Conservation (phyloP, 139 green algal genomes). For the Coccomyxa sp. region DNA sequence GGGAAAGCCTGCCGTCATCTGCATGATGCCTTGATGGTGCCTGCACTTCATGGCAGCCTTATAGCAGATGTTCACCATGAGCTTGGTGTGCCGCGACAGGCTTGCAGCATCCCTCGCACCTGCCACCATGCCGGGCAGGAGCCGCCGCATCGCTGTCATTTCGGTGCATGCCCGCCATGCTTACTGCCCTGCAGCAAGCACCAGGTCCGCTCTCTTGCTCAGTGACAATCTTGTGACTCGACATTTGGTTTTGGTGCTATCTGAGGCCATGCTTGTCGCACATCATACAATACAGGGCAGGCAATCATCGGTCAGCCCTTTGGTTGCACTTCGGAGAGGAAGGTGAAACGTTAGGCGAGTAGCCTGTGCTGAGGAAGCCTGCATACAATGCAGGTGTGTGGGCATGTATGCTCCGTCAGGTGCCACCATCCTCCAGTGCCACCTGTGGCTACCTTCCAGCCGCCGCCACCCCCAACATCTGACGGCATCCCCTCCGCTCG, state of each 20-base stretch:
- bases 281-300: neutral
- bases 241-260: too few relatives aligned
- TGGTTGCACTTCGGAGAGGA: too few relatives aligned
- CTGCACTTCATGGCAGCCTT: too few relatives aligned
- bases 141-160: constrained; percentile 59
- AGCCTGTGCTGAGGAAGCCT: too few relatives aligned
- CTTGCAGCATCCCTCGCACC: constrained; percentile 50
- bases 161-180: constrained; percentile 75
- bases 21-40: too few relatives aligned
- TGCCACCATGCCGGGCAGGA: constrained; percentile 50
- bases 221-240: neutral
- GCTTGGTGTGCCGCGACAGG: neutral
- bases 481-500: neutral
- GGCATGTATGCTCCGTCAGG: constrained; percentile 45
- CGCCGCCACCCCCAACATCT: constrained; percentile 35
- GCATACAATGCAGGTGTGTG: constrained; percentile 18
- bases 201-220: constrained; percentile 2
- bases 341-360: too few relatives aligned
- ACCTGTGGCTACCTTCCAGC: constrained; percentile 35
- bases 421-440: constrained; percentile 65
- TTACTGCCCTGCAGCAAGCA: constrained; percentile 40
- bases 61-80: neutral
- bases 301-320: neutral
- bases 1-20: too few relatives aligned
- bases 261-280: neutral